These are phyloP conservation scores for Pyrenopolyporus hunteri DNA, from an alignment of 495 filamentous ascomycete genomes.

Conservation along the genomic window DNA sequence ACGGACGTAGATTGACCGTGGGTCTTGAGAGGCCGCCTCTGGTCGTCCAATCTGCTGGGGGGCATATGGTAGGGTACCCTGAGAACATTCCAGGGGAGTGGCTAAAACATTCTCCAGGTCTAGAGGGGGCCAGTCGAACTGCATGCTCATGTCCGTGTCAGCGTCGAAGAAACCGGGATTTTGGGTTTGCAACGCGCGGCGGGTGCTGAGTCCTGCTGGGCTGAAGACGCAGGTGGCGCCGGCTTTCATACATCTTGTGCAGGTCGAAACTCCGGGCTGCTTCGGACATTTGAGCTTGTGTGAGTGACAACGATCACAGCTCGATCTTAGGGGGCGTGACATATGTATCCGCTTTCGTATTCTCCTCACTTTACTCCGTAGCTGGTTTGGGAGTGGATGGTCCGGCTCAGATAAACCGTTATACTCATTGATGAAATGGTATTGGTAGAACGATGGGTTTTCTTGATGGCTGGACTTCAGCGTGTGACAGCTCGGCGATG, in stretches of 20 bases:
- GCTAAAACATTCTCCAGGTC: slow-evolving; percentile 10
- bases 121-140: slow-evolving; percentile 29
- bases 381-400: too few species aligned
- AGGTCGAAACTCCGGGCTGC: slow-evolving; percentile 36
- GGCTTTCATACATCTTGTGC: slow-evolving; percentile 46
- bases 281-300: slow-evolving; percentile 50
- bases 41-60: background rate
- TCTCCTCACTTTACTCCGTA: background rate
- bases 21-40: slow-evolving; percentile 28
- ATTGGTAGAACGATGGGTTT: too few species aligned
- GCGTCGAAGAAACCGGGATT: background rate
- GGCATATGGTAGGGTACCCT: slow-evolving; percentile 1
- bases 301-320: slow-evolving; percentile 49
- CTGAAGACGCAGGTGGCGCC: slow-evolving; percentile 43
- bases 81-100: slow-evolving; percentile 3
- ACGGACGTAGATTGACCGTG: slow-evolving; percentile 20
- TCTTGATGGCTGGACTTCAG: too few species aligned
- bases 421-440: too few species aligned
- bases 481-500: too few species aligned
- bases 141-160: slow-evolving; percentile 12
- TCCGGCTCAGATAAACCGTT: too few species aligned
- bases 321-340: slow-evolving; percentile 39
- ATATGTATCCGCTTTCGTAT: slow-evolving; percentile 14
- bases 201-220: slow-evolving; percentile 41
- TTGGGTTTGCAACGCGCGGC: slow-evolving; percentile 20